Percentiles rank a stretch among this genome's conserved stretches.
phyloP scores from a whole-genome alignment of 495 filamentous ascomycete genomes.

The Hyphodiscus hymeniophilus region DNA sequence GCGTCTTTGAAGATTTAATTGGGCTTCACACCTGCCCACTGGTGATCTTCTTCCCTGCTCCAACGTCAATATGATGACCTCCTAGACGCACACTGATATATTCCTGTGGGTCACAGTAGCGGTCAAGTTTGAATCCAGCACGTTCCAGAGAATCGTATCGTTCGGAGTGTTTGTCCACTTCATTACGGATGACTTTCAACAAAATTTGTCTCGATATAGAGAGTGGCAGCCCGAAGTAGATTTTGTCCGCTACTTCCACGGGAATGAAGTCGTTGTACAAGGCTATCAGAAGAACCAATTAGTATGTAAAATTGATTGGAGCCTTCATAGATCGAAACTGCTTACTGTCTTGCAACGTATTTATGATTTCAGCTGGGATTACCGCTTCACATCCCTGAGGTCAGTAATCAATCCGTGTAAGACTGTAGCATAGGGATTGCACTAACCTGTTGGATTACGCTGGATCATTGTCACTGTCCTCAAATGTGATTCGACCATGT shows the following conservation, averaged over 20 bases:
- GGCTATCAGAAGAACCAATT: too few species aligned
- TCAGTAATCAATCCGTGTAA: too few species aligned
- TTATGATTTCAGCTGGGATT: too few species aligned
- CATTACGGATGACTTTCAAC: too few species aligned
- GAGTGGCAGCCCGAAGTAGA: background rate
- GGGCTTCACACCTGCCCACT: conserved; percentile 21
- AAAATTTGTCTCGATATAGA: background rate
- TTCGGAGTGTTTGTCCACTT: background rate
- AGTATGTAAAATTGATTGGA: too few species aligned
- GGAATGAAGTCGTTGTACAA: background rate
- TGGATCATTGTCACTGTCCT: conserved; percentile 33
- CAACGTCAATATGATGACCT: conserved; percentile 30
- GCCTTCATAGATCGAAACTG: too few species aligned
- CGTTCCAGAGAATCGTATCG: conserved; percentile 3
- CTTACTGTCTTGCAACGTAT: too few species aligned
- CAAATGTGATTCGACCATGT: conserved; percentile 31
- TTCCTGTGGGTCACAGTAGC: conserved; percentile 15
- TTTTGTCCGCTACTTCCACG: background rate
- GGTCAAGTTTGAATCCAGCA: conserved; percentile 12
- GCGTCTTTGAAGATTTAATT: background rate
- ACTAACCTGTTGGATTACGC: conserved; percentile 25
- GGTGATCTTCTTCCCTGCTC: conserved; percentile 18
- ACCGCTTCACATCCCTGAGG: too few species aligned
- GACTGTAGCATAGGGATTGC: too few species aligned
- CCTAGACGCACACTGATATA: conserved; percentile 23